Evolutionary conservation across 352 stramenopile genomes (phyloP).

Genomic region (Blastocystis sp.): DNA sequence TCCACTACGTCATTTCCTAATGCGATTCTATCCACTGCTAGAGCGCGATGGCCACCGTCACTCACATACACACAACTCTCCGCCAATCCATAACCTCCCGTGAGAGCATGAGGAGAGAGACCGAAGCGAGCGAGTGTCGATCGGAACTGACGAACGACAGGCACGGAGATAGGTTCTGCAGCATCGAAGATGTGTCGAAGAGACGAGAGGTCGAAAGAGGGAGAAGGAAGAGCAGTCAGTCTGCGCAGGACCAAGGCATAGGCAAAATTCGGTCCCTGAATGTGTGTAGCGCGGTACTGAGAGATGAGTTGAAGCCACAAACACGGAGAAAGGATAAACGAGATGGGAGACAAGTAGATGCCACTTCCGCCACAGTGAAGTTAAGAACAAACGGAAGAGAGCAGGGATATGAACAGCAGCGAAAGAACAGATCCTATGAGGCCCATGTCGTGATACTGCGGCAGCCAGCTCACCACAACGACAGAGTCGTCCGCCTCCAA

Average conservation of each 20-base stretch:
- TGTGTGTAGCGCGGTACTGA: constrained; percentile 83
- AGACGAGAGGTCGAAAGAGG: constrained; percentile 79
- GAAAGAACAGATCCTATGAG: constrained; percentile 85
- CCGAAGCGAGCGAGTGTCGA: constrained; percentile 79
- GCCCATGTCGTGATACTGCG: constrained; percentile 99
- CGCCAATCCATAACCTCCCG: constrained; percentile 95
- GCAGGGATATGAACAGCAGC: background rate
- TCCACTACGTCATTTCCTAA: constrained; percentile 75
- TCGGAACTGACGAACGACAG: constrained; percentile 79
- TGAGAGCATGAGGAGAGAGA: constrained; percentile 79
- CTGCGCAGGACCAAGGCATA: constrained; percentile 85
- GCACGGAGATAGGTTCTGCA: constrained; percentile 88
- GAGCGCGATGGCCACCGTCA: constrained; percentile 77
- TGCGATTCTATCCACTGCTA: constrained; percentile 80
- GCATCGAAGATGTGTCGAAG: constrained; percentile 95
- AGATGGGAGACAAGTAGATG: constrained; percentile 93
- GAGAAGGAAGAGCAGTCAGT: background rate
- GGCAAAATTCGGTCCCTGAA: constrained; percentile 96
- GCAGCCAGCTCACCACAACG: constrained; percentile 92
- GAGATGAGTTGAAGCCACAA: constrained; percentile 86
- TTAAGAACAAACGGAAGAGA: constrained; percentile 66
- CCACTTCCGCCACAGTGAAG: constrained; percentile 81
- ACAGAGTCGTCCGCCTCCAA: constrained; percentile 80
- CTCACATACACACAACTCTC: constrained; percentile 97
- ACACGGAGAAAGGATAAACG: constrained; percentile 89